phyloP scores from a whole-genome alignment of 306 rosid species.

The Vigna radiata region DNA sequence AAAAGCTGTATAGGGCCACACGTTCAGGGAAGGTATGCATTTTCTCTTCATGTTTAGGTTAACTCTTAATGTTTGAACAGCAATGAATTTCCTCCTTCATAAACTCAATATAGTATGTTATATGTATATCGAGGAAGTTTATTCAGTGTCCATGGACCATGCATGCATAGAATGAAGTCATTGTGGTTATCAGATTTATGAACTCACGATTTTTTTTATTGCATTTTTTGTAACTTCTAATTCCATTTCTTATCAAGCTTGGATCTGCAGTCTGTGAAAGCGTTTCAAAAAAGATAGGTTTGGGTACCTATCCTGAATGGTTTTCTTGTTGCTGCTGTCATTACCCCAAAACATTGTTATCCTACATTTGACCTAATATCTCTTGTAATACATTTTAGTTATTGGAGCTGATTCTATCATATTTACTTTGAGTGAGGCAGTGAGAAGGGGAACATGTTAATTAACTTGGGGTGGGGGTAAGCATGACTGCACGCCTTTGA shows the following conservation, averaged over 20 bases:
- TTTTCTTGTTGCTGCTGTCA: slow-evolving; percentile 15
- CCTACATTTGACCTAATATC: neutral
- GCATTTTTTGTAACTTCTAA: neutral
- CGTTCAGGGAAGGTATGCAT: slow-evolving; percentile 82
- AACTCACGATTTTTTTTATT: neutral
- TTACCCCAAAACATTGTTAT: neutral
- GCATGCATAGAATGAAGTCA: slow-evolving; percentile 27
- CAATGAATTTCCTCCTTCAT: slow-evolving; percentile 16
- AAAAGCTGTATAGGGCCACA: slow-evolving; percentile 81
- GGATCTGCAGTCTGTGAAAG: neutral
- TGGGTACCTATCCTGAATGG: neutral
- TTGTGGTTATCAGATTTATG: slow-evolving; percentile 33
- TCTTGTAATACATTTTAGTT: slow-evolving; percentile 4
- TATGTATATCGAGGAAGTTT: slow-evolving; percentile 36
- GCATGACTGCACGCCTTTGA: slow-evolving; percentile 28
- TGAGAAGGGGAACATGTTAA: slow-evolving; percentile 6
- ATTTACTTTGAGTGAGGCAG: slow-evolving; percentile 25
- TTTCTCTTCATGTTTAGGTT: neutral
- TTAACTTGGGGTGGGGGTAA: neutral
- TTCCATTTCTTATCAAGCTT: slow-evolving; percentile 20
- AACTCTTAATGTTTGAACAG: slow-evolving; percentile 31
- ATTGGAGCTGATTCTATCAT: neutral
- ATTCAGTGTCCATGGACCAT: neutral
- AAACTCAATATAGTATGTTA: neutral
- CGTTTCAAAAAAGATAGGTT: neutral